phyloP scores from a whole-genome alignment of 2,329 filamentous ascomycete genomes.

The Ilyonectria sp. region DNA sequence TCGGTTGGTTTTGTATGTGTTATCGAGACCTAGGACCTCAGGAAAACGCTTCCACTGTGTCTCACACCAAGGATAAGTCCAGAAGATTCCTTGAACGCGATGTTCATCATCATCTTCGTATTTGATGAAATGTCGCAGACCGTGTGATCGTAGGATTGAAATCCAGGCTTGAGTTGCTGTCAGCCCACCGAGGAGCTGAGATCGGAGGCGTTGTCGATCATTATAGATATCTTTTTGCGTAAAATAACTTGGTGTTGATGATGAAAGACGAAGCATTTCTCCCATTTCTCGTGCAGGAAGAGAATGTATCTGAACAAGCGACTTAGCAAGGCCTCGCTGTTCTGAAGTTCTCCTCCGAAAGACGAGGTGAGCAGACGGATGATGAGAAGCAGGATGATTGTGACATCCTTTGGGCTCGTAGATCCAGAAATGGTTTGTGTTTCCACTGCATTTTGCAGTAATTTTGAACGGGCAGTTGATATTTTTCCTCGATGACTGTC shows the following conservation, averaged over 20 bases:
- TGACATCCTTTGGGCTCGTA: not conserved
- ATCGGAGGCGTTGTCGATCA: not conserved
- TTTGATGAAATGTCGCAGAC: not conserved
- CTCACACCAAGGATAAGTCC: not conserved
- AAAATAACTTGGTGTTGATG: not conserved
- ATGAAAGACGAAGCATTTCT: not conserved
- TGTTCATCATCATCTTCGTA: not conserved
- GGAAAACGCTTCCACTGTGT: slow-evolving; percentile 4
- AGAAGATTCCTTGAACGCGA: not conserved
- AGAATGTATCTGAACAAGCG: not conserved
- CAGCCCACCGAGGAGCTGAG: not conserved
- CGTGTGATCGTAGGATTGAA: not conserved
- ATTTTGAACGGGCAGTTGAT: not conserved
- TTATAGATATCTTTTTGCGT: not conserved
- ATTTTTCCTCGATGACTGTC: too few species aligned
- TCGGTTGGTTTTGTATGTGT: slow-evolving; percentile 1
- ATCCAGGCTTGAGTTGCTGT: not conserved
- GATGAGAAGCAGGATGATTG: not conserved
- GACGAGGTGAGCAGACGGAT: not conserved
- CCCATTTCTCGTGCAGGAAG: not conserved
- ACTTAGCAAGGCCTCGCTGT: too few species aligned
- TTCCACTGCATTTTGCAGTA: not conserved
- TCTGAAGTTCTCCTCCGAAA: too few species aligned
- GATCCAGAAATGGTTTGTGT: not conserved
- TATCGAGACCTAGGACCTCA: not conserved